Conservation (phyloP, 371 early-diverging fungal species). For the Batkoa obscura region DNA sequence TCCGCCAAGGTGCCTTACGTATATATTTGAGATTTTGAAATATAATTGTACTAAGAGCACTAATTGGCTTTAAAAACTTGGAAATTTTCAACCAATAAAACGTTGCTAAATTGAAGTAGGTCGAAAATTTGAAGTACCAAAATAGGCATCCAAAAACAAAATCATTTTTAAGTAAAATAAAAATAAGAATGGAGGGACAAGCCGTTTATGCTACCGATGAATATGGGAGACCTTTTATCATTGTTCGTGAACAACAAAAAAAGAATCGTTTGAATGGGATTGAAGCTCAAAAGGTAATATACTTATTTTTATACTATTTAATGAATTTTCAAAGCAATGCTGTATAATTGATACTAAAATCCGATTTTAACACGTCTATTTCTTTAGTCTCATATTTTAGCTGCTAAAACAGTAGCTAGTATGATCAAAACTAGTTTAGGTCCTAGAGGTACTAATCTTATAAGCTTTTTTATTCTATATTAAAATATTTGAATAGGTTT, state of each 20-base stretch:
- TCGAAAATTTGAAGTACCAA: no score
- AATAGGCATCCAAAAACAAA: no score
- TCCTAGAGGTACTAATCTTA: conserved; percentile 62
- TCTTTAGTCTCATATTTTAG: conserved; percentile 88
- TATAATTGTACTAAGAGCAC: no score
- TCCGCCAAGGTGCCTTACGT: no score
- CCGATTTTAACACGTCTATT: conserved; percentile 3
- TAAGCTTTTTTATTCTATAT: background rate
- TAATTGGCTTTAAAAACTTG: no score
- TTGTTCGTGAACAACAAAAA: conserved; percentile 84
- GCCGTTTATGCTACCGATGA: conserved; percentile 66
- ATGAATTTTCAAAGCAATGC: background rate
- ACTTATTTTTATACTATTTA: conserved; percentile 4
- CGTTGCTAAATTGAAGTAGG: no score
- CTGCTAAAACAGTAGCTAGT: conserved; percentile 90
- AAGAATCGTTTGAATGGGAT: conserved; percentile 68
- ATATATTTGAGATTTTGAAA: no score
- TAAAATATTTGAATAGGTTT: conserved; percentile 35
- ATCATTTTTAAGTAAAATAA: no score
- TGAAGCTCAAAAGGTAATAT: conserved; percentile 77
- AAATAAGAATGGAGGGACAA: background rate
- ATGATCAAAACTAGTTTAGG: conserved; percentile 98
- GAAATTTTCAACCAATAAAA: no score
- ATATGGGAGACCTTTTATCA: conserved; percentile 92
- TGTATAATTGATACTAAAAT: background rate